Percentiles rank a stretch among this genome's conserved stretches.
These are phyloP conservation scores for Camellia granthamiana DNA, from an alignment of 148 eudicot species.

Conservation along the genomic window DNA sequence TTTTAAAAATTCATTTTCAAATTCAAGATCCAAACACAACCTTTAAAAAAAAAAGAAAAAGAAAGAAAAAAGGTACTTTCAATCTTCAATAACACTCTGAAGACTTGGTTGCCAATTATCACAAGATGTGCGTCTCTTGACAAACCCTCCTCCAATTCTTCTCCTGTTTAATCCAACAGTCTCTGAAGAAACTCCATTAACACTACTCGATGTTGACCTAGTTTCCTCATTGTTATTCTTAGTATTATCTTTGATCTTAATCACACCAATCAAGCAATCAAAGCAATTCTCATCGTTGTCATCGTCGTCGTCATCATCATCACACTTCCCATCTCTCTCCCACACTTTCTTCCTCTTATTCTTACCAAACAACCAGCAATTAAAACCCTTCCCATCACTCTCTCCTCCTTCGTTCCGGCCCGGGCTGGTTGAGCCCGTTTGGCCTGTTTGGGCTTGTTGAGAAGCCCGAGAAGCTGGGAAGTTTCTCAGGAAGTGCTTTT, in stretches of 20 bases:
- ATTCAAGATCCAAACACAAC: too few species aligned
- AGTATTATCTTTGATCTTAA: constrained; percentile 3
- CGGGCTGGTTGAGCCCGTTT: too few species aligned
- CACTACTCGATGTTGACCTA: constrained; percentile 10
- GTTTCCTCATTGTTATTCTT: neutral
- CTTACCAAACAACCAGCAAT: constrained; percentile 15
- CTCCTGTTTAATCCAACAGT: too few species aligned
- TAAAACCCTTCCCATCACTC: neutral
- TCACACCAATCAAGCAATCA: constrained; percentile 11
- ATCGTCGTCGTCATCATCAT: too few species aligned
- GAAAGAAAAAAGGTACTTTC: neutral
- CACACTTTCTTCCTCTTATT: neutral
- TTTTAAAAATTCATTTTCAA: too few species aligned
- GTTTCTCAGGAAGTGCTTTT: neutral
- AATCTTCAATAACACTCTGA: constrained; percentile 39
- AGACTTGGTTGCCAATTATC: constrained; percentile 44
- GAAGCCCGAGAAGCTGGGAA: neutral
- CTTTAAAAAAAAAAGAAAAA: too few species aligned
- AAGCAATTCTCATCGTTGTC: constrained; percentile 7
- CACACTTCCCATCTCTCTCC: neutral
- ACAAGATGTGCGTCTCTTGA: constrained; percentile 11
- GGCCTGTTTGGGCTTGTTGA: neutral
- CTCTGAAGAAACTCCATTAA: neutral
- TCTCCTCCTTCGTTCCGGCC: neutral
- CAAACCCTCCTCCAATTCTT: neutral